Percentiles rank a stretch among this genome's conserved stretches.
Conservation (phyloP, 768 basidiomycete genomes). For the Suillus decipiens region DNA sequence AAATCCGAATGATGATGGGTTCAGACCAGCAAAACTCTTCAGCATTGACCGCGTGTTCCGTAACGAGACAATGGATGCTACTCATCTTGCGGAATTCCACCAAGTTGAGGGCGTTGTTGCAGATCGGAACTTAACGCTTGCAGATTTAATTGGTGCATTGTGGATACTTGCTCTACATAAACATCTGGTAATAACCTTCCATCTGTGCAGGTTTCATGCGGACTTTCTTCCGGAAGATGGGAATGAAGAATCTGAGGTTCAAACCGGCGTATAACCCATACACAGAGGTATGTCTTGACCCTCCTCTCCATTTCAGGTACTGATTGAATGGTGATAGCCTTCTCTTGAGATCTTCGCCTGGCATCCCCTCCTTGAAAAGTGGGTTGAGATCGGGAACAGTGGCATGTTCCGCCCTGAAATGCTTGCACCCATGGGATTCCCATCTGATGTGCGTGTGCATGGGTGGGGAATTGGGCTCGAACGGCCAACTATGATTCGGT, state of each 20-base stretch:
- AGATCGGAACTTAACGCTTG: constrained; percentile 87
- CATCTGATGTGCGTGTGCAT: constrained; percentile 92
- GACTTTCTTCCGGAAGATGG: constrained; percentile 98
- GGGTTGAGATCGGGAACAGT: constrained; percentile 99
- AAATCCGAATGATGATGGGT: constrained; percentile 57
- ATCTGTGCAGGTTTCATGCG: constrained; percentile 85
- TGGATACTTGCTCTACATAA: background rate
- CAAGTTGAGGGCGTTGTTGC: constrained; percentile 99
- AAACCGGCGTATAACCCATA: constrained; percentile 99
- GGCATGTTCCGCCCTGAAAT: constrained; percentile 99
- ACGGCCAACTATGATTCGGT: constrained; percentile 99
- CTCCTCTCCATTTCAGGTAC: background rate
- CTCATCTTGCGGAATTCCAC: constrained; percentile 98
- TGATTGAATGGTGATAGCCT: constrained; percentile 51
- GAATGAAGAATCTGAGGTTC: constrained; percentile 90
- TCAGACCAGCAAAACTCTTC: constrained; percentile 92
- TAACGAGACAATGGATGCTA: constrained; percentile 98
- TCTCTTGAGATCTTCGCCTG: constrained; percentile 98
- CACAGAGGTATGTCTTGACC: constrained; percentile 66
- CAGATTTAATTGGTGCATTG: constrained; percentile 85
- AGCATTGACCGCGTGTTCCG: constrained; percentile 98
- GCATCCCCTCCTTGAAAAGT: constrained; percentile 89
- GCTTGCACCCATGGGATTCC: constrained; percentile 98
- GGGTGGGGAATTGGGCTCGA: constrained; percentile 97
- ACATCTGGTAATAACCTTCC: background rate